These are phyloP conservation scores for Dendrobium chrysotoxum DNA, from an alignment of 106 monocot species.

Conservation along the genomic window DNA sequence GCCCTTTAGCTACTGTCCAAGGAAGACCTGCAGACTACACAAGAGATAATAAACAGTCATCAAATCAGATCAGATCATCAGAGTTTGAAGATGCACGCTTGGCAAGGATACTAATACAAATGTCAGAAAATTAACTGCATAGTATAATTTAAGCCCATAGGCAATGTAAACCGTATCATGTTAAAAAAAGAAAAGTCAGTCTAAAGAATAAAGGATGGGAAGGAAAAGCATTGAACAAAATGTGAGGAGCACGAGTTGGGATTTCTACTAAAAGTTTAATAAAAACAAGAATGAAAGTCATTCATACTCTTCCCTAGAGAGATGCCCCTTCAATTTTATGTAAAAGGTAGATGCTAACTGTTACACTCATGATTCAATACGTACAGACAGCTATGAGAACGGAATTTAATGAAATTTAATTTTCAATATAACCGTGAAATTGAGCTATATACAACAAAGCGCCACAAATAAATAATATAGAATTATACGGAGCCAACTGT, in stretches of 20 bases:
- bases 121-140: not conserved
- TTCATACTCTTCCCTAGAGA: not conserved
- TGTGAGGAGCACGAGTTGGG: not conserved
- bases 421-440: not conserved
- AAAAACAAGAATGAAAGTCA: not conserved
- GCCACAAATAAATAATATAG: not conserved
- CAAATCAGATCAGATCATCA: not conserved
- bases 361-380: not conserved
- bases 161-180: not conserved
- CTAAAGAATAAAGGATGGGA: not conserved
- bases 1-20: constrained; percentile 93
- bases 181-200: not conserved
- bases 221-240: not conserved
- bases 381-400: not conserved
- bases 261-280: not conserved
- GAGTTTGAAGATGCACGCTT: constrained; percentile 1
- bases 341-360: not conserved
- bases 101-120: not conserved
- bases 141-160: not conserved
- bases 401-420: not conserved
- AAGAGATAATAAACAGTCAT: not conserved
- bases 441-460: not conserved
- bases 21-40: constrained; percentile 85
- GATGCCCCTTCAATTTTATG: not conserved
- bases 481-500: not conserved